Conservation (phyloP, 768 basidiomycete genomes). For the Coprinellus micaceus region DNA sequence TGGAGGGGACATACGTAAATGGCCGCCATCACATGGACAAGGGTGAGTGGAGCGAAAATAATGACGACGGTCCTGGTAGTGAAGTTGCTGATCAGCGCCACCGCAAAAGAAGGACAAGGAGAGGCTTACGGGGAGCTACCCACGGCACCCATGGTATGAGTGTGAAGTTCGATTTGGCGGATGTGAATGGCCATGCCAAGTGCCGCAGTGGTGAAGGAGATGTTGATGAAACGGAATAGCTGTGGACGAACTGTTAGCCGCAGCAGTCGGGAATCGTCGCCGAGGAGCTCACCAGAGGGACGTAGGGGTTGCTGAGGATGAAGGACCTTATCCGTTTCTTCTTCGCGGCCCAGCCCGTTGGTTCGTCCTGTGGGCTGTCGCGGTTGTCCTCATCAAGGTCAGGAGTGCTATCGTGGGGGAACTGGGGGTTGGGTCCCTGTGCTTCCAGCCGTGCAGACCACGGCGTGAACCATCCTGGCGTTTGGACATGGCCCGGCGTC, state of each 20-base stretch:
- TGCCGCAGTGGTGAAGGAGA: slow-evolving; percentile 75
- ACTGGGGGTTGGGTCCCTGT: slow-evolving; percentile 33
- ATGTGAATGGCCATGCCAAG: slow-evolving; percentile 79
- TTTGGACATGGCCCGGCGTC: slow-evolving; percentile 51
- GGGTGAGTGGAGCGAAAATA: slow-evolving; percentile 78
- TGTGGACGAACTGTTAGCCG: slow-evolving; percentile 25
- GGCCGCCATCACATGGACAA: slow-evolving; percentile 80
- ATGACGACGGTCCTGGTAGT: slow-evolving; percentile 67
- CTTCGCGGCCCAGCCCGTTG: slow-evolving; percentile 28
- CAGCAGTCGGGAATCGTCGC: background rate
- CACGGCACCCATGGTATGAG: slow-evolving; percentile 60
- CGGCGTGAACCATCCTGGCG: slow-evolving; percentile 66
- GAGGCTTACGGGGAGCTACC: slow-evolving; percentile 75
- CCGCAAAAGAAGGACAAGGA: background rate
- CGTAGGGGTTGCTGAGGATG: slow-evolving; percentile 70
- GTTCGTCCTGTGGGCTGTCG: slow-evolving; percentile 22
- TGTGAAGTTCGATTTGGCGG: slow-evolving; percentile 50
- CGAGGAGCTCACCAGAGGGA: slow-evolving; percentile 60
- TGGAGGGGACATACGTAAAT: slow-evolving; percentile 62
- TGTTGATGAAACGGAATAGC: slow-evolving; percentile 84
- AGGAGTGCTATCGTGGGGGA: slow-evolving; percentile 25
- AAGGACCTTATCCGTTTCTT: slow-evolving; percentile 58
- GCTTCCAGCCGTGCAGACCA: slow-evolving; percentile 51
- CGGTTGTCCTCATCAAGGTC: slow-evolving; percentile 26
- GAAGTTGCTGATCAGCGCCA: slow-evolving; percentile 1